A percentile compares a stretch with the other conserved stretches of the same genome.
phyloP scores from a whole-genome alignment of 2,329 filamentous ascomycete genomes.

The Cytospora chrysosperma region DNA sequence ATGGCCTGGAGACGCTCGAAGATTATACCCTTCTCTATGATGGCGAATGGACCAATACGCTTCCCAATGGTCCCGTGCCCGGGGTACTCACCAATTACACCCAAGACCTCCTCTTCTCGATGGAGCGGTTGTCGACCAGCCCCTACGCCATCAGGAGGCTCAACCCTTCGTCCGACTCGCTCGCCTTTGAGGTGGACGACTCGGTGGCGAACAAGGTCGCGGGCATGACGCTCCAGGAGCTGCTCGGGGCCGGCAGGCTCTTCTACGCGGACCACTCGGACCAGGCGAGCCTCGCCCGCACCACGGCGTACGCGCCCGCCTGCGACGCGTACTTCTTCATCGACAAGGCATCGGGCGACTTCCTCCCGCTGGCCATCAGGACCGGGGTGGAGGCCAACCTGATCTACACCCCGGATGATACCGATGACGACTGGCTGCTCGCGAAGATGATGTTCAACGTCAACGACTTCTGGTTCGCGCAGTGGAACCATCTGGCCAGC shows the following conservation, averaged over 20 bases:
- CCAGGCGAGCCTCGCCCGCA: slow-evolving; percentile 32
- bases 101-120: slow-evolving; percentile 46
- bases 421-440: slow-evolving; percentile 46
- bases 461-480: slow-evolving; percentile 47
- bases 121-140: slow-evolving; percentile 45
- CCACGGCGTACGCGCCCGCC: slow-evolving; percentile 38
- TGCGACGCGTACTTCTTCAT: slow-evolving; percentile 50
- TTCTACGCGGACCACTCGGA: slow-evolving; percentile 44
- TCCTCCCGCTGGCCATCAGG: slow-evolving; percentile 49
- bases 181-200: slow-evolving; percentile 40
- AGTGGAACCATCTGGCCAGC: slow-evolving; percentile 44
- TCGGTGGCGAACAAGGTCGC: slow-evolving; percentile 32
- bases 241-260: slow-evolving; percentile 39
- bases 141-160: slow-evolving; percentile 40
- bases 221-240: slow-evolving; percentile 32
- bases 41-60: slow-evolving; percentile 38
- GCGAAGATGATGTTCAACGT: slow-evolving; percentile 50
- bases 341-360: slow-evolving; percentile 38
- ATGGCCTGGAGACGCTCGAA: slow-evolving; percentile 33
- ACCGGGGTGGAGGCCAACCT: slow-evolving; percentile 43
- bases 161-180: slow-evolving; percentile 29
- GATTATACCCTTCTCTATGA: slow-evolving; percentile 44
- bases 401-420: slow-evolving; percentile 47
- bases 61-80: slow-evolving; percentile 36
- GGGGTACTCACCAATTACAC: slow-evolving; percentile 46